Evolutionary conservation across 495 filamentous ascomycete genomes (phyloP).

Genomic region (Penicillium simplicissimum): DNA sequence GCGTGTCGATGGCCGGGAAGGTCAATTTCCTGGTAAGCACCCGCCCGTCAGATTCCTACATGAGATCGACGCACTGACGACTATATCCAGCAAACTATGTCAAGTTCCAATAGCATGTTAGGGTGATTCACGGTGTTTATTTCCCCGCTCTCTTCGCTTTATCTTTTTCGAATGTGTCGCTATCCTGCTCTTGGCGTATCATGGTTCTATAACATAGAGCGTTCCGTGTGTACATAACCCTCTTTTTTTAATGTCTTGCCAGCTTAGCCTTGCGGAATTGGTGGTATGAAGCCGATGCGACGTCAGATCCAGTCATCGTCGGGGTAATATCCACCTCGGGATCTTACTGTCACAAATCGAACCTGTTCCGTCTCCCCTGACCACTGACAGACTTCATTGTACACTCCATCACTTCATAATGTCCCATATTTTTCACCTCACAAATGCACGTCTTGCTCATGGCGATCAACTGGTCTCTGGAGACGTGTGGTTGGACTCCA

Average conservation of each 20-base stretch:
- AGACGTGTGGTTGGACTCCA: constrained; percentile 66
- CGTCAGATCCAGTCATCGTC: constrained; percentile 6
- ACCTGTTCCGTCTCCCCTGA: background rate
- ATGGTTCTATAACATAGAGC: constrained; percentile 33
- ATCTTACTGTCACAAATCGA: background rate
- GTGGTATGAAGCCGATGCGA: constrained; percentile 11
- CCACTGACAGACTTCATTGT: background rate
- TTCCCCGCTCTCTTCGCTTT: constrained; percentile 3
- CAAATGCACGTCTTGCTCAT: constrained; percentile 62
- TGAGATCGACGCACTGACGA: constrained; percentile 8
- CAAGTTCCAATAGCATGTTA: constrained; percentile 39
- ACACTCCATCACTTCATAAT: constrained; percentile 14
- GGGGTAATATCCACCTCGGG: background rate
- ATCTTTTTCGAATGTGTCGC: background rate
- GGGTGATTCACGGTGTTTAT: constrained; percentile 4
- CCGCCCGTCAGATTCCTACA: background rate
- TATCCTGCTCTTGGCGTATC: constrained; percentile 20
- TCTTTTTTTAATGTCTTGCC: constrained; percentile 18
- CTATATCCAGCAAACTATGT: constrained; percentile 45
- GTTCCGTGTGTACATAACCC: constrained; percentile 33
- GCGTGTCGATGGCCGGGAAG: constrained; percentile 69
- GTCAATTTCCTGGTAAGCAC: constrained; percentile 90
- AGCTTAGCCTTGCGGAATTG: constrained; percentile 13
- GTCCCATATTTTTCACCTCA: constrained; percentile 58
- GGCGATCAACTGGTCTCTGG: constrained; percentile 55